phyloP scores from a whole-genome alignment of 257 asterid genomes.

The Ehretia macrophylla region DNA sequence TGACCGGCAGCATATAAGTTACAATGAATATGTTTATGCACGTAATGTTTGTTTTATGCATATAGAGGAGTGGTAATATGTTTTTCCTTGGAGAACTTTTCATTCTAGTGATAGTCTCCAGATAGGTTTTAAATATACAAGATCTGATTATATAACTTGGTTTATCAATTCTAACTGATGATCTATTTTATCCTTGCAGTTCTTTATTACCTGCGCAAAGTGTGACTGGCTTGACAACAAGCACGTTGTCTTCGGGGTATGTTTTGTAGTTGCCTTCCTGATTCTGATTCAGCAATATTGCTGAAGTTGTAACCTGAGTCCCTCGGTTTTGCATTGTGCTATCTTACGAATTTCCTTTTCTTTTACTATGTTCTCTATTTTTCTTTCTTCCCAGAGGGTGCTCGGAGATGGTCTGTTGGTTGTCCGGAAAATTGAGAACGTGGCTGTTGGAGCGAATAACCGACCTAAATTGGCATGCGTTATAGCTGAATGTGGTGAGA shows the following conservation, averaged over 20 bases:
- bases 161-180: no score
- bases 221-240: conserved; percentile 99
- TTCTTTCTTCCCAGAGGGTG: conserved; percentile 65
- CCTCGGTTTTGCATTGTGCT: neutral
- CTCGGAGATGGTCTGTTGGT: conserved; percentile 88
- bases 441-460: conserved; percentile 82
- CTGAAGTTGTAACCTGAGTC: neutral
- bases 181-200: conserved; percentile 40
- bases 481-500: conserved; percentile 93
- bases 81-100: no score
- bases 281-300: neutral
- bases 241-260: conserved; percentile 95
- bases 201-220: conserved; percentile 86
- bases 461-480: conserved; percentile 80
- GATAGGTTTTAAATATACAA: no score
- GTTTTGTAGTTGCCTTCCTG: conserved; percentile 17
- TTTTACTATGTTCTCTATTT: conserved; percentile 5
- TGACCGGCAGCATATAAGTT: neutral
- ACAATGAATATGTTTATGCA: no score
- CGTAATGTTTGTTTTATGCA: no score
- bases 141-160: no score
- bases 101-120: no score
- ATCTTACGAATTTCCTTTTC: neutral
- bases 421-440: conserved; percentile 88
- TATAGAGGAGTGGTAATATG: no score